Evolutionary conservation across 768 basidiomycete species (phyloP), one percentile per base, ranked within the genome.

Genomic region (Hemileccinum impolitum): DNA sequence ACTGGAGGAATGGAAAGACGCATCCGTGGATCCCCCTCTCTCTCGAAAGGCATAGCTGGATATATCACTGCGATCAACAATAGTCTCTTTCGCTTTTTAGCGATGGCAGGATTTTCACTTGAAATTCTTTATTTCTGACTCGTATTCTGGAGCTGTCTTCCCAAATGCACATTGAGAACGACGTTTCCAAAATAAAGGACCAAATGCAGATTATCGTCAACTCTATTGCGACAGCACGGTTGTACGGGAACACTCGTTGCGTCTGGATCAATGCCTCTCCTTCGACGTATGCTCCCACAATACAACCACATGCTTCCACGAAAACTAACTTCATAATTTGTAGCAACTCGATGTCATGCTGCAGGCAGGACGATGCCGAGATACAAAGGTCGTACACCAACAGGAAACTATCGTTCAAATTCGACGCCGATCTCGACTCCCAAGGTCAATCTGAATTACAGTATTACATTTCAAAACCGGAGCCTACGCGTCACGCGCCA

Each of bases 351-450:
- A 43, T 39, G 17, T 10, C 19, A 39, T 47, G 45, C 26, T 35
- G 52, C 8, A 23, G 25, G 6, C 31, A 40, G 12, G 50, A 52
- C 12, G 37, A 52, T 37, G 43, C 18, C 12, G 17, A 39, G 17
- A n/a, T 39, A 5, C 49, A 41, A 9, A n/a, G 14, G 18, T 46
- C 50, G 52, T 53, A 52, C 13, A 46, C 43, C 0, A 21, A 42
- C 9, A 23, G 35, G 17, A 45, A 42, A 30, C n/a, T n/a, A n/a
- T n/a, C n/a, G n/a, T n/a, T n/a, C n/a, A n/a, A n/a, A n/a, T n/a
- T n/a, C n/a, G n/a, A n/a, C n/a, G n/a, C n/a, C n/a, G n/a, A n/a
- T n/a, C n/a, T n/a, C n/a, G n/a, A n/a, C n/a, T 9, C 26, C 26
- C 26, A 9, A 28, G 26, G 9, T 28, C 26, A 28, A 28, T 28